Percentiles rank a stretch among this genome's conserved stretches.
phyloP scores from a whole-genome alignment of 176 grass and related monocot species.

The Oryza officinalis region DNA sequence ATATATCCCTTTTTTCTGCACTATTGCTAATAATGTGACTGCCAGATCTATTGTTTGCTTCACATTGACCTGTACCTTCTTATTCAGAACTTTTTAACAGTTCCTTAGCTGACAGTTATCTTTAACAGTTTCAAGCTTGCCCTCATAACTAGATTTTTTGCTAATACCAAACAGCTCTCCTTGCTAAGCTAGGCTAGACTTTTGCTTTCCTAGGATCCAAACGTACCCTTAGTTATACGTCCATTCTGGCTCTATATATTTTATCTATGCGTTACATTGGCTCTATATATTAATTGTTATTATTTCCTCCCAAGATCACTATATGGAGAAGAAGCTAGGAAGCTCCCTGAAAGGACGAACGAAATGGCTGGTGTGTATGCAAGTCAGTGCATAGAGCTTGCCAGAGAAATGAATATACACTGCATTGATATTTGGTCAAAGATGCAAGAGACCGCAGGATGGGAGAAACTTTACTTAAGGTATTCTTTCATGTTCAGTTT shows the following conservation, averaged over 20 bases:
- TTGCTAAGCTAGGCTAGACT: no score
- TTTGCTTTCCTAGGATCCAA: no score
- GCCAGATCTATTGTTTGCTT: not conserved
- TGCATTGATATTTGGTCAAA: slow-evolving; percentile 79
- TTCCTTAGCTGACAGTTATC: not conserved
- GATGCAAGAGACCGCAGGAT: slow-evolving; percentile 68
- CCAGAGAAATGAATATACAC: slow-evolving; percentile 67
- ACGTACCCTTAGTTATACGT: not conserved
- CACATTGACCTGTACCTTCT: not conserved
- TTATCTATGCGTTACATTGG: not conserved
- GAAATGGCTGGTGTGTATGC: slow-evolving; percentile 81
- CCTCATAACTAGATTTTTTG: no score
- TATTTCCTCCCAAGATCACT: slow-evolving; percentile 47
- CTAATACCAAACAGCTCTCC: no score
- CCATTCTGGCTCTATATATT: not conserved
- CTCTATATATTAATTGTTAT: not conserved
- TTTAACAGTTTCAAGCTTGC: not conserved
- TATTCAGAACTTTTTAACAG: not conserved
- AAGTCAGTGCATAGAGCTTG: slow-evolving; percentile 67
- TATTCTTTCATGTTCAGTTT: slow-evolving; percentile 16
- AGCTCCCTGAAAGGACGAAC: slow-evolving; percentile 86
- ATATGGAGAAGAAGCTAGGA: slow-evolving; percentile 62
- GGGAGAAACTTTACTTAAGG: slow-evolving; percentile 82
- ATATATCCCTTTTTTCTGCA: not conserved
- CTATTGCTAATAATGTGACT: not conserved